Evolutionary conservation across 768 basidiomycete species (phyloP).

Genomic region (Trametes cinnabarina): DNA sequence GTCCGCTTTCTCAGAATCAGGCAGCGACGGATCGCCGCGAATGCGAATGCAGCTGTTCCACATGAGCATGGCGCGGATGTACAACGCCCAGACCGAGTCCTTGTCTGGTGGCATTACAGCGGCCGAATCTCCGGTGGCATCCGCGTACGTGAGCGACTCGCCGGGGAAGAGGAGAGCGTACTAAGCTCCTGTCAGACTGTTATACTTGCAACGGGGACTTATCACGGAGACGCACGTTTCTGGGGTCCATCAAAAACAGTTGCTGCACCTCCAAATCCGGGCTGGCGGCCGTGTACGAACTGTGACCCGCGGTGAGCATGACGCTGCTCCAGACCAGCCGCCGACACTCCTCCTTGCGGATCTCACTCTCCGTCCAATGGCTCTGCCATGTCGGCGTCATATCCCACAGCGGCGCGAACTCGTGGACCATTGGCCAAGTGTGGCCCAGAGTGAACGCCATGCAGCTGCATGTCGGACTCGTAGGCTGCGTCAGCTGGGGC

Average conservation of each 20-base stretch:
- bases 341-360: conserved; percentile 69
- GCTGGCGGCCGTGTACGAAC: conserved; percentile 53
- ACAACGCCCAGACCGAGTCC: conserved; percentile 73
- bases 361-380: conserved; percentile 48
- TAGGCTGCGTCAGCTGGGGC: not conserved
- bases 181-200: no score
- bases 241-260: conserved; percentile 53
- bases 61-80: conserved; percentile 64
- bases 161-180: conserved; percentile 74
- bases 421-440: conserved; percentile 48
- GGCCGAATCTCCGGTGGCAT: conserved; percentile 12
- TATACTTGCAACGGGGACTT: not conserved
- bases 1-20: conserved; percentile 52
- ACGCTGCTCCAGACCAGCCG: conserved; percentile 73
- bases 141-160: conserved; percentile 45
- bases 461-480: conserved; percentile 21
- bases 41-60: conserved; percentile 74
- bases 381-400: conserved; percentile 63
- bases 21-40: conserved; percentile 41
- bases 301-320: conserved; percentile 61
- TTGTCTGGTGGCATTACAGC: conserved; percentile 37
- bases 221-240: conserved; percentile 48
- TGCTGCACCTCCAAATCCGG: conserved; percentile 19
- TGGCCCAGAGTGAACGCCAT: conserved; percentile 47
- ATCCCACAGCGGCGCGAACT: conserved; percentile 62